Conservation (phyloP, 805 yeast species). For the Wickerhamomyces ciferrii region DNA sequence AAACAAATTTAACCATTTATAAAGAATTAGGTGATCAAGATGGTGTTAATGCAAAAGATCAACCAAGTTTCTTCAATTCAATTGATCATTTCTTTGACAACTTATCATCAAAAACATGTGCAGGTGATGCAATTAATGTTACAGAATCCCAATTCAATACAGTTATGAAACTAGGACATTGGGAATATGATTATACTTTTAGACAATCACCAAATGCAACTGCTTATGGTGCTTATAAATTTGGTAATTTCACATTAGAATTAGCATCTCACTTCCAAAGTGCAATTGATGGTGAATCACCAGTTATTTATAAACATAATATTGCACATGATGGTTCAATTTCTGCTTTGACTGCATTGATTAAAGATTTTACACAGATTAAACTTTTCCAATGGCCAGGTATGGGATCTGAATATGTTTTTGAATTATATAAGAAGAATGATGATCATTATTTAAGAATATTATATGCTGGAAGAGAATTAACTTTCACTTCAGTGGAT, state of each 20-base stretch:
- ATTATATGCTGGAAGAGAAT: slow-evolving; percentile 28
- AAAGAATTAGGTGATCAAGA: slow-evolving; percentile 19
- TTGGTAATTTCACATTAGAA: slow-evolving; percentile 34
- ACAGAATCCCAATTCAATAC: slow-evolving; percentile 28
- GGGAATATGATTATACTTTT: slow-evolving; percentile 36
- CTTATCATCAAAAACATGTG: slow-evolving; percentile 33
- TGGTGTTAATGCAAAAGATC: slow-evolving; percentile 15
- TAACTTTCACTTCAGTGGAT: slow-evolving; percentile 12
- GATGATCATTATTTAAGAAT: slow-evolving; percentile 27
- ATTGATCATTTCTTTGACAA: slow-evolving; percentile 39
- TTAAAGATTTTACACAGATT: slow-evolving; percentile 23
- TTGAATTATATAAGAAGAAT: slow-evolving; percentile 30
- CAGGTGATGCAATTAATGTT: slow-evolving; percentile 28
- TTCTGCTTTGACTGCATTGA: slow-evolving; percentile 27
- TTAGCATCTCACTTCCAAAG: slow-evolving; percentile 24
- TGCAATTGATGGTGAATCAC: slow-evolving; percentile 23
- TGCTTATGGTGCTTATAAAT: slow-evolving; percentile 25
- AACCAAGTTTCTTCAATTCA: slow-evolving; percentile 22
- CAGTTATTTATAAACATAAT: slow-evolving; percentile 31
- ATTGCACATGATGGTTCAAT: slow-evolving; percentile 39
- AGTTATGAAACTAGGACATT: slow-evolving; percentile 37
- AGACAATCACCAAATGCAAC: slow-evolving; percentile 29
- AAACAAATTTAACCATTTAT: slow-evolving; percentile 24
- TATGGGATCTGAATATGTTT: slow-evolving; percentile 38
- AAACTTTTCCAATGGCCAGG: slow-evolving; percentile 39